Evolutionary conservation across 305 asterid genomes (phyloP).

Genomic region (Solanum hybrid): DNA sequence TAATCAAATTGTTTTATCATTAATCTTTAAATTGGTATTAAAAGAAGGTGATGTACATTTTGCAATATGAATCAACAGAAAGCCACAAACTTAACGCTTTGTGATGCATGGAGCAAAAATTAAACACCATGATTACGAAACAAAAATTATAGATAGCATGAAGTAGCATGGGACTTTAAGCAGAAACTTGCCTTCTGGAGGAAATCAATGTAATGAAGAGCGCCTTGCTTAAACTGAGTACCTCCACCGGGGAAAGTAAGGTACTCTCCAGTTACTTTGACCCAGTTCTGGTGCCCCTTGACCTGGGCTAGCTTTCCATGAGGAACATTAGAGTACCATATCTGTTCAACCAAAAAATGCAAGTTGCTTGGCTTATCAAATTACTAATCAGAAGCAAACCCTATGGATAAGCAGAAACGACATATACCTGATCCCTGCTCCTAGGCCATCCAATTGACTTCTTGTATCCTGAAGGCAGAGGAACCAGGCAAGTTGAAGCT

Average conservation of each 20-base stretch:
- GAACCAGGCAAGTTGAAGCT: constrained; percentile 16
- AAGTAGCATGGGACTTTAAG: background rate
- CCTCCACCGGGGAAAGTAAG: constrained; percentile 20
- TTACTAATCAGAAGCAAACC: background rate
- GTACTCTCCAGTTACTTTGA: constrained; percentile 15
- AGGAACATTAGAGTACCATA: constrained; percentile 19
- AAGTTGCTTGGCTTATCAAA: background rate
- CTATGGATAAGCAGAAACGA: background rate
- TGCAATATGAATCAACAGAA: background rate
- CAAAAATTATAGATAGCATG: background rate
- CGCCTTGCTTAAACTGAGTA: constrained; percentile 14
- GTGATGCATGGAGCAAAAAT: background rate
- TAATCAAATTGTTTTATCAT: background rate
- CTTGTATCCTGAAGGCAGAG: constrained; percentile 17
- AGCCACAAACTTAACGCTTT: background rate
- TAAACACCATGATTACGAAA: background rate
- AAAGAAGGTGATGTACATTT: background rate
- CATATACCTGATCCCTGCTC: constrained; percentile 17
- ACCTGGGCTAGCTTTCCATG: constrained; percentile 14
- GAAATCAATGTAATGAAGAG: constrained; percentile 17
- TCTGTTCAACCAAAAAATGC: constrained; percentile 1
- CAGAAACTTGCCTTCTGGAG: constrained; percentile 10
- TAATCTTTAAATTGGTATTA: background rate
- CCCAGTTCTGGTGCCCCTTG: constrained; percentile 20
- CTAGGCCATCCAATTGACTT: constrained; percentile 15